Base-by-base conservation (phyloP, 169 alveolate genomes). In the Cryptosporidium bovis region DNA sequence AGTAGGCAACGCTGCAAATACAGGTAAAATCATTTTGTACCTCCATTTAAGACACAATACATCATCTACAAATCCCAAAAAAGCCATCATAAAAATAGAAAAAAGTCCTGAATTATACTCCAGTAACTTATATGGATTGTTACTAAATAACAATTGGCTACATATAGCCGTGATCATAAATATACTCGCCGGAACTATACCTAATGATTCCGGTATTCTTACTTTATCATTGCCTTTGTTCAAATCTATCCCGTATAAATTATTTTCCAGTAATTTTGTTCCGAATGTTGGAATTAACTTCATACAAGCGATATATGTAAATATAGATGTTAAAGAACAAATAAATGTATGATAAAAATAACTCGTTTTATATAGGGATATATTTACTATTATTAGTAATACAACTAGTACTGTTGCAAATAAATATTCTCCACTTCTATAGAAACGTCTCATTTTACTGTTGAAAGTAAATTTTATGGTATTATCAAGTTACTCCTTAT, bases 41-140 rank as follows among this genome's bases (percentile, higher is more conserved):
- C 98, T 93, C 98, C 99, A 96, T 48, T 94, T 93, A 58, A 96
- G 90, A 82, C 95, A 96, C 50, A 95, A 85, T 31, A 95, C 96
- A 89, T 96, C 99, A 89, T 96, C 99, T 51, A 93, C 92, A 91
- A 96, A 95, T 6, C 99, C 99, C 66, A 96, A 90, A 48, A 96
- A 94, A 48, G 94, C 92, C 94, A 95, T 94, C 90, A 95, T 92
- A 62, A 94, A 93, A 44, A 94, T 95, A n/a, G 97, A 93, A 64
- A 96, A 66, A 56, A 96, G 67, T 46, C 96, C 96, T 2, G 97
- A 93, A 82, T 93, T 95, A 89, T 90, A 95, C 62, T 94, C 94
- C 64, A 92, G 56, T 64, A 92, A 92, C 71, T 92, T 84, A 20
- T 82, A 68, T 34, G 83, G 83, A 48, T 90, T 92, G 31, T 85